Base-by-base conservation (phyloP, 1,139 yeast species). In the Pneumocystis wakefieldiae region DNA sequence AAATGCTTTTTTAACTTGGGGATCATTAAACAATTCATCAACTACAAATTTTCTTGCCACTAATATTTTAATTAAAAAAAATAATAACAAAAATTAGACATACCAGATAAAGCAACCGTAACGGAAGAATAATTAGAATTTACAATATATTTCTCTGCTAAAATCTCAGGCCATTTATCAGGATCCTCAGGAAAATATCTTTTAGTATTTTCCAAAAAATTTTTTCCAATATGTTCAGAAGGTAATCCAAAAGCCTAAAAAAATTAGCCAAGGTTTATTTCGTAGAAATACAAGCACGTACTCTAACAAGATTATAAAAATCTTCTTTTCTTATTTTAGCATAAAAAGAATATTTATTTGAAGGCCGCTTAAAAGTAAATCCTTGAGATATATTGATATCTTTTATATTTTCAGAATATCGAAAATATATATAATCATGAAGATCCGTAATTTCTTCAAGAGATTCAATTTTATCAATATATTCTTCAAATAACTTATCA, bases 401-500 rank as follows among this genome's bases (percentile, higher is more conserved):
- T 72, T 72, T 48, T 63, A 91, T 78, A 69, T 86, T 83, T n/a
- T 81, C 77, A 14, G 95, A 83, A 72, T 88, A 90, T 1, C 83
- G 82, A 76, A 91, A 94, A 70, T 85, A 86, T 63, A 92, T 73
- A 72, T 86, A 91, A 68, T 91, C 96, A 71, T 85, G 84, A 60
- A 90, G 76, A 75, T 92, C 99, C 74, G 91, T 97, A 64, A 87
- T 80, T 65, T 89, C 95, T 2, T 87, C 86, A 75, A 88, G 81
- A 2, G 85, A 78, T 62, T 80, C 82, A 59, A 88, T 83, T n/a
- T 78, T 74, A 35, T 74, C 76, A 61, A 85, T 78, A 62, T 76
- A 74, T 53, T 80, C 82, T 64, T 83, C 86, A 66, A 82, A 82
- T 24, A 83, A 76, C 59, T 81, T 78, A 72, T 89, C 96, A 60